Conservation (phyloP, 2,329 filamentous ascomycete species). For the Tolypocladium nubicola region DNA sequence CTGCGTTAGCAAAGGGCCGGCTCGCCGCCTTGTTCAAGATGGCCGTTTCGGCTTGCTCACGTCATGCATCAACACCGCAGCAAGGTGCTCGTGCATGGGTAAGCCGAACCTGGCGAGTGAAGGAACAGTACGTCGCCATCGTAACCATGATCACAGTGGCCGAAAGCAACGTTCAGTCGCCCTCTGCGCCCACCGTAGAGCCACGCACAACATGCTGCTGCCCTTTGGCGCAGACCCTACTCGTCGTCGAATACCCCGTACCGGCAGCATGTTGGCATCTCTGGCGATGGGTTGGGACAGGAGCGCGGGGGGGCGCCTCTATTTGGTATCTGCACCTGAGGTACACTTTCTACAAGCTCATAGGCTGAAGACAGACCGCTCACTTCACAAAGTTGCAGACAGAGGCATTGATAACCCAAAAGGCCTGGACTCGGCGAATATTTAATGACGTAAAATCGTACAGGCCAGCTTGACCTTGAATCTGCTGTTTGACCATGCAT, state of each 20-base stretch:
- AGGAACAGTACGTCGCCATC: neutral
- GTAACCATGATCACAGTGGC: neutral
- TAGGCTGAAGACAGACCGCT: neutral
- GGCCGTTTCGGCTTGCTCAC: no score
- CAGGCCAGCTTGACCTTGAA: neutral
- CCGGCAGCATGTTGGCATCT: neutral
- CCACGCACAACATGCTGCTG: neutral
- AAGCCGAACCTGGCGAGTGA: neutral
- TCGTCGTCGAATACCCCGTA: neutral
- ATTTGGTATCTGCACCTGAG: neutral
- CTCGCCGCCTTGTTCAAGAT: no score
- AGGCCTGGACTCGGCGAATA: neutral
- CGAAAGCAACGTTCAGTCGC: neutral
- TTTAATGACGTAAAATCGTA: slow-evolving; percentile 3
- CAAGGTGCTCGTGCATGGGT: neutral
- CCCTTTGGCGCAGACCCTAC: neutral
- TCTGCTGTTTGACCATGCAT: neutral
- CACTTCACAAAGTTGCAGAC: neutral
- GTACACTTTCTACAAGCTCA: neutral
- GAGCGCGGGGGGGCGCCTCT: neutral
- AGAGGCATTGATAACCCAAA: neutral
- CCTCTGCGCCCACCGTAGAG: neutral
- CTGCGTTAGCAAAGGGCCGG: no score
- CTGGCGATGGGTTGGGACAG: neutral
- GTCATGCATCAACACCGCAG: no score